These are phyloP conservation scores for Geotrichum citri-aurantii DNA, from an alignment of 1,139 yeast species.

Conservation along the genomic window DNA sequence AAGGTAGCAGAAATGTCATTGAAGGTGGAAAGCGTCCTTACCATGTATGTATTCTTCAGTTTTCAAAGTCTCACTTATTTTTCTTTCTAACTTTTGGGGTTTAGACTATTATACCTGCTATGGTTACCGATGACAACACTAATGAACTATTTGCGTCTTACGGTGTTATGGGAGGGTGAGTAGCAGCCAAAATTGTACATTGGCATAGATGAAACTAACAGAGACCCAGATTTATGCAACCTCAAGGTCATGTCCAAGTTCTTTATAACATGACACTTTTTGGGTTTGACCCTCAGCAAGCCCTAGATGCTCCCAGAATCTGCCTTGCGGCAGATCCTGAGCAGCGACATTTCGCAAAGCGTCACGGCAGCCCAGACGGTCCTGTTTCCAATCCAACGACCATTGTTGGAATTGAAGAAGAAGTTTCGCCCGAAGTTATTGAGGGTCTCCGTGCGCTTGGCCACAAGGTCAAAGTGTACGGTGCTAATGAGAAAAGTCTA, in stretches of 20 bases:
- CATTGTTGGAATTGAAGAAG: constrained; percentile 61
- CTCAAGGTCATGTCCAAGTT: constrained; percentile 80
- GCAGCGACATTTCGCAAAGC: constrained; percentile 33
- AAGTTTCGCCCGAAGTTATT: constrained; percentile 44
- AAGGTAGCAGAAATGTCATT: constrained; percentile 52
- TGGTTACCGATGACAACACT: constrained; percentile 48
- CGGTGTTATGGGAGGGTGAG: constrained; percentile 76
- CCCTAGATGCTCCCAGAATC: constrained; percentile 70
- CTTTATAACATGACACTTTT: constrained; percentile 59
- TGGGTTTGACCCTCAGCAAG: constrained; percentile 65
- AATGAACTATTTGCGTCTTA: constrained; percentile 57
- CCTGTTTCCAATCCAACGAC: constrained; percentile 58
- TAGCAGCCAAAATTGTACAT: neutral
- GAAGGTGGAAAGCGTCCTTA: constrained; percentile 73
- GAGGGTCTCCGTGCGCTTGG: constrained; percentile 48
- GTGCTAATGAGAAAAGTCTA: constrained; percentile 37
- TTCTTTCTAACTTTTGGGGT: neutral
- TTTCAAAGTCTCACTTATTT: neutral
- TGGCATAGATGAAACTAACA: neutral
- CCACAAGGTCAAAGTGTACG: constrained; percentile 48
- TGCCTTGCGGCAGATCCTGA: constrained; percentile 51
- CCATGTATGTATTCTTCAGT: constrained; percentile 36
- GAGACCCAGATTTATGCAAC: constrained; percentile 55
- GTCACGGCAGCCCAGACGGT: constrained; percentile 55
- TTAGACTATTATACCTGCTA: constrained; percentile 70